phyloP scores from a whole-genome alignment of 2,329 filamentous ascomycete genomes.

The Monosporascus cannonballus region DNA sequence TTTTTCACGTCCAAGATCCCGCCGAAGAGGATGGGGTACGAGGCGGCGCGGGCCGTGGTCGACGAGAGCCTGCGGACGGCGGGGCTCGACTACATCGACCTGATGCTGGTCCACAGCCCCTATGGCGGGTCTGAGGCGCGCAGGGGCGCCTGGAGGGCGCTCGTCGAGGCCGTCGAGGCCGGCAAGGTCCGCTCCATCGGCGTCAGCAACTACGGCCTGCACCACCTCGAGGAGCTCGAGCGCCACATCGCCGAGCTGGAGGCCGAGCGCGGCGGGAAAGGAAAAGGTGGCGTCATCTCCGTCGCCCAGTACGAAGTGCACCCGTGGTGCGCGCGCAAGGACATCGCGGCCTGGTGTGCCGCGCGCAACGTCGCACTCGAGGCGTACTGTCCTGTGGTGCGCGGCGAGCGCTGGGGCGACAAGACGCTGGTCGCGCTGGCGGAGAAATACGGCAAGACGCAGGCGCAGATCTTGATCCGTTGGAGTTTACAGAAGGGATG shows the following conservation, averaged over 20 bases:
- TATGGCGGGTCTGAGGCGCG: constrained; percentile 50
- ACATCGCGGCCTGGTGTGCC: constrained; percentile 73
- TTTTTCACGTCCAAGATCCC: constrained; percentile 54
- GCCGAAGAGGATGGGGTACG: constrained; percentile 46
- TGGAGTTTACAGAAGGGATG: constrained; percentile 78
- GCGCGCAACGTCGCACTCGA: constrained; percentile 57
- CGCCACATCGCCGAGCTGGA: constrained; percentile 56
- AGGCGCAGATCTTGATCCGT: constrained; percentile 71
- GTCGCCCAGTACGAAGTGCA: constrained; percentile 89
- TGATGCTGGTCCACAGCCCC: constrained; percentile 57
- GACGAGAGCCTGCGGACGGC: constrained; percentile 56
- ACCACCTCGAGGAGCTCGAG: constrained; percentile 57
- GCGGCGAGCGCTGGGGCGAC: constrained; percentile 67
- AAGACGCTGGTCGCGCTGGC: constrained; percentile 57
- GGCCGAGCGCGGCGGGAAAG: constrained; percentile 51
- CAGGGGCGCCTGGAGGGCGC: constrained; percentile 55
- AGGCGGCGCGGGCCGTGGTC: constrained; percentile 57
- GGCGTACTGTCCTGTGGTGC: constrained; percentile 56
- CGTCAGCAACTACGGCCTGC: constrained; percentile 60
- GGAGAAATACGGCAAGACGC: constrained; percentile 65
- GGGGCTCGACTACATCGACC: constrained; percentile 60
- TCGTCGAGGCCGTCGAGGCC: constrained; percentile 57
- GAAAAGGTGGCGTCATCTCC: constrained; percentile 66
- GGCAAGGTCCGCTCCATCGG: constrained; percentile 57
- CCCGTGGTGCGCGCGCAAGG: constrained; percentile 75